Base-by-base conservation (phyloP, 345 rosid species). In the Microthlaspi erraticum region DNA sequence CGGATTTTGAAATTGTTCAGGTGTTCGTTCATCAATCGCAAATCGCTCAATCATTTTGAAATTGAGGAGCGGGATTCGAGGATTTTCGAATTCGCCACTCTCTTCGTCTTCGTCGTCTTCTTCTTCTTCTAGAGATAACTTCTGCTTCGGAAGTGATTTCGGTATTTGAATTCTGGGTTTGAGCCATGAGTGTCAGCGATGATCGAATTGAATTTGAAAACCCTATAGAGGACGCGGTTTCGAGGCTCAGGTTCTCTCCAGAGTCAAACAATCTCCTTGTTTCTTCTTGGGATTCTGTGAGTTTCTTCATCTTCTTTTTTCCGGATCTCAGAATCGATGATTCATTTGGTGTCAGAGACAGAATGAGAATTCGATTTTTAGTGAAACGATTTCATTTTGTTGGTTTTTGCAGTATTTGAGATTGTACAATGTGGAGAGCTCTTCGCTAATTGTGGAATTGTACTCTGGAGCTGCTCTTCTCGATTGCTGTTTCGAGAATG, bases 231-330 rank as follows among this genome's bases (percentile, higher is more conserved):
- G 98, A 91, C 66, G 80, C 96, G 11, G 60, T 94, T 76, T 89
- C 99, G 7, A 80, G 83, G 72, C 61, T 89, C 77, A 82, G 81
- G 23, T 95, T 95, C 81, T 87, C 98, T 8, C 84, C 99, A 0
- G 72, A 66, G 1, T 85, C 96, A 39, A 85, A 89, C 69, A 86
- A 87, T 62, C 89, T 94, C 70, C 91, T 95, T 20, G 46, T 95
- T 64, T 76, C 98, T 45, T 89, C 98, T 18, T 94, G 99, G 99
- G 99, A 94, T 57, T 81, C 89, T 6, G 97, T 94, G 23, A 83
- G 96, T 80, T 8, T 75, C 59, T 34, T 20, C 45, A 20, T 62
- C 11, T 66, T 12, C 39, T 23, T 57, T 48, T 48, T 6, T 56
- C 23, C 23, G 23, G 23, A 20, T 20, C 23, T 20, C 23, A 20